Conservation (phyloP, 1,139 yeast species). For the Suhomyces ambrosiae region DNA sequence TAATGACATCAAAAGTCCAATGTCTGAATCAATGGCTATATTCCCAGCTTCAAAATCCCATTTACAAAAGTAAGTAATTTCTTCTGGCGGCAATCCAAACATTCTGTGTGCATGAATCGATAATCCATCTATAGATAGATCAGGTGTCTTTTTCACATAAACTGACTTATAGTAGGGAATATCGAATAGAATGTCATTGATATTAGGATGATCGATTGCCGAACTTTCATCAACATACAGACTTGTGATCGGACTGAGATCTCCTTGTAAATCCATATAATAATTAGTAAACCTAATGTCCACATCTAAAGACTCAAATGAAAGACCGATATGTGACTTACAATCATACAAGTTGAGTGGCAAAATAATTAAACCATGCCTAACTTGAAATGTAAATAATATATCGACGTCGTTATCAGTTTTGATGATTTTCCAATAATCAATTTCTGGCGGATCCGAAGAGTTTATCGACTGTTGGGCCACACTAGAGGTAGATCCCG, state of each 20-base stretch:
- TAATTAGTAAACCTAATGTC: slow-evolving; percentile 87
- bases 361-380: slow-evolving; percentile 67
- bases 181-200: slow-evolving; percentile 26
- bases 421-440: slow-evolving; percentile 46
- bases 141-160: slow-evolving; percentile 31
- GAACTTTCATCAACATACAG: slow-evolving; percentile 25
- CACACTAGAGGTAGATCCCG: slow-evolving; percentile 1
- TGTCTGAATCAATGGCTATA: slow-evolving; percentile 54
- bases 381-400: slow-evolving; percentile 66
- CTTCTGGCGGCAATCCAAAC: slow-evolving; percentile 89
- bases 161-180: slow-evolving; percentile 27
- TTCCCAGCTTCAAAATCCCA: slow-evolving; percentile 82
- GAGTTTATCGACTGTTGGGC: background rate
- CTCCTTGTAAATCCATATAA: slow-evolving; percentile 81
- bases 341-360: slow-evolving; percentile 76
- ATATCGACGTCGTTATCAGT: slow-evolving; percentile 78
- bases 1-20: slow-evolving; percentile 51
- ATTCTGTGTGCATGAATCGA: slow-evolving; percentile 82
- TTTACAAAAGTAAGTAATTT: slow-evolving; percentile 83
- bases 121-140: slow-evolving; percentile 63
- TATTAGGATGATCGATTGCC: slow-evolving; percentile 13
- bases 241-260: slow-evolving; percentile 51
- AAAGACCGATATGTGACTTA: slow-evolving; percentile 61
- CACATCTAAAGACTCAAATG: slow-evolving; percentile 66
- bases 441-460: slow-evolving; percentile 21